These are phyloP conservation scores for Corynascus novoguineensis DNA, from an alignment of 495 filamentous ascomycete genomes.

Conservation along the genomic window DNA sequence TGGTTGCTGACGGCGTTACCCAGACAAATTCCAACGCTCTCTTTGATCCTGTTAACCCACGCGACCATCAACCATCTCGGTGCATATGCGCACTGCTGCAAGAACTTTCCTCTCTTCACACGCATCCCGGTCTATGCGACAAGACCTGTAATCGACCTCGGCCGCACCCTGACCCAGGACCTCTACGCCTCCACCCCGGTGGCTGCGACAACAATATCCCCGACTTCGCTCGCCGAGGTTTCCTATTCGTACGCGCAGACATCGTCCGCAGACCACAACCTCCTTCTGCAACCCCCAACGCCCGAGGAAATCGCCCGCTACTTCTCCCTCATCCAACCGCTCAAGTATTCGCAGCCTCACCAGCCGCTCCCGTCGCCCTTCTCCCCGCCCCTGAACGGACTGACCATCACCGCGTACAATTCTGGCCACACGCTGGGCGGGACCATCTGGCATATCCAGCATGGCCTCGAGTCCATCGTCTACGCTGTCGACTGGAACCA, in stretches of 20 bases:
- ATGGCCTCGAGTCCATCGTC: slow-evolving; percentile 93
- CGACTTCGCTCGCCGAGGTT: slow-evolving; percentile 63
- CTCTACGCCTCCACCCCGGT: slow-evolving; percentile 85
- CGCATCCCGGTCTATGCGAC: slow-evolving; percentile 97
- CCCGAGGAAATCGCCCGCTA: slow-evolving; percentile 84
- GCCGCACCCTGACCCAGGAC: slow-evolving; percentile 85
- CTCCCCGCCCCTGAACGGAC: slow-evolving; percentile 81
- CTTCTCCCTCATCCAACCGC: slow-evolving; percentile 83
- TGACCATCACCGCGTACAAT: slow-evolving; percentile 94
- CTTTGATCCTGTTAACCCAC: slow-evolving; percentile 91
- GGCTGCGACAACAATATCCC: slow-evolving; percentile 70
- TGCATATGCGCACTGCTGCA: slow-evolving; percentile 95
- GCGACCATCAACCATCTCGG: slow-evolving; percentile 85
- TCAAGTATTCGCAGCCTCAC: slow-evolving; percentile 96
- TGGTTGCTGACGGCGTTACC: slow-evolving; percentile 11
- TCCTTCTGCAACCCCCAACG: slow-evolving; percentile 76
- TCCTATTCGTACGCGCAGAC: slow-evolving; percentile 53
- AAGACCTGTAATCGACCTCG: slow-evolving; percentile 84
- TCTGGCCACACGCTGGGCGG: slow-evolving; percentile 93
- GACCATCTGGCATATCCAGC: slow-evolving; percentile 98
- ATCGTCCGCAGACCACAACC: slow-evolving; percentile 41
- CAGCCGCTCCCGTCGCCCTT: slow-evolving; percentile 80
- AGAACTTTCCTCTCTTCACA: slow-evolving; percentile 85
- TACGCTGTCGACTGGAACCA: slow-evolving; percentile 99
- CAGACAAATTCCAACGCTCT: slow-evolving; percentile 84